Conservation (phyloP, 306 rosid species). For the Mimosa pudica region DNA sequence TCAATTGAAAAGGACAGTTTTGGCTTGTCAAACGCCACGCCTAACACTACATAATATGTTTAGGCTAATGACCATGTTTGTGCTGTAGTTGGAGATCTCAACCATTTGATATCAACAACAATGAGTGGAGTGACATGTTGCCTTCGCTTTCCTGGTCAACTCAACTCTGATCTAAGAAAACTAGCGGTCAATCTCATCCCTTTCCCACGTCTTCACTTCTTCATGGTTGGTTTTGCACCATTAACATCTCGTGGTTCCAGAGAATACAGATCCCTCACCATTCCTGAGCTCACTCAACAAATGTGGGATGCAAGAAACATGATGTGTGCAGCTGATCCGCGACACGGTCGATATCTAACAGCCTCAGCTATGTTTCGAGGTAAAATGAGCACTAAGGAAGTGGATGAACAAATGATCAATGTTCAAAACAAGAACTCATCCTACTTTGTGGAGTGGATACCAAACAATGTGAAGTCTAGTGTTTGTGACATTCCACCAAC, state of each 20-base stretch:
- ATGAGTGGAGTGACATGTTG: slow-evolving; percentile 88
- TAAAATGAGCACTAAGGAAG: slow-evolving; percentile 84
- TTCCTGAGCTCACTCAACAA: slow-evolving; percentile 84
- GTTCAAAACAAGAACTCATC: slow-evolving; percentile 81
- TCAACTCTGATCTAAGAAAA: slow-evolving; percentile 76
- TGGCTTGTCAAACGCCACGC: too few species aligned
- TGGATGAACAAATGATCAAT: slow-evolving; percentile 78
- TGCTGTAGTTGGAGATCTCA: slow-evolving; percentile 69
- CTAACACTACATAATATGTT: too few species aligned
- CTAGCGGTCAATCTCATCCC: slow-evolving; percentile 80
- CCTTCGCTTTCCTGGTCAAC: slow-evolving; percentile 84
- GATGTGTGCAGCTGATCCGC: slow-evolving; percentile 84
- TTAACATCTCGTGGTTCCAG: slow-evolving; percentile 69
- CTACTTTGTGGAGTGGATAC: slow-evolving; percentile 79
- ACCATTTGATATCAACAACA: slow-evolving; percentile 80
- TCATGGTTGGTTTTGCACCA: slow-evolving; percentile 86
- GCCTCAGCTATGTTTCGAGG: slow-evolving; percentile 83
- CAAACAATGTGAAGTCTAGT: slow-evolving; percentile 77
- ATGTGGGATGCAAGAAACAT: slow-evolving; percentile 87
- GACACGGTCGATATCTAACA: slow-evolving; percentile 76
- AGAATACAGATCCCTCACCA: slow-evolving; percentile 68
- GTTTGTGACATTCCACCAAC: slow-evolving; percentile 83
- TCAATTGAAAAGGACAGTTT: too few species aligned
- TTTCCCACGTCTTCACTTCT: slow-evolving; percentile 82
- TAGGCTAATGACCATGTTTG: neutral